Percentiles rank a stretch among this genome's conserved stretches.
Evolutionary conservation across 2,329 filamentous ascomycete species (phyloP).

Genomic region (Tolypocladium amazonense): DNA sequence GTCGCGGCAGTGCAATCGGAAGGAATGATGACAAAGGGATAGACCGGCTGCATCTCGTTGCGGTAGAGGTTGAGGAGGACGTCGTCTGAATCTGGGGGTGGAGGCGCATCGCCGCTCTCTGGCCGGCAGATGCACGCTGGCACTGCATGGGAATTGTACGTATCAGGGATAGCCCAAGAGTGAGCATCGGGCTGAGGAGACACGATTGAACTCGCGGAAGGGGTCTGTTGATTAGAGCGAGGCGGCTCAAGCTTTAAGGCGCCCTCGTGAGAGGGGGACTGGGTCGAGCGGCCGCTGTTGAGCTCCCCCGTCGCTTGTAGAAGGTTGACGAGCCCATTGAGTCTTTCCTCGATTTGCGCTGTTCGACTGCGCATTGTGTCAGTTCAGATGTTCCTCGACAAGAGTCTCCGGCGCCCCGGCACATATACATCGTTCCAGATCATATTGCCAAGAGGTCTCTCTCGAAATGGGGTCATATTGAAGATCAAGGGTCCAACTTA

Average conservation of each 20-base stretch:
- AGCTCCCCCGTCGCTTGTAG: slow-evolving; percentile 32
- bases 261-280: slow-evolving; percentile 15
- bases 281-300: slow-evolving; percentile 9
- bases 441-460: background rate
- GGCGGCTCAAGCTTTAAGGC: slow-evolving; percentile 14
- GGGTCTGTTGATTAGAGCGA: slow-evolving; percentile 12
- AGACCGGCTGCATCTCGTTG: slow-evolving; percentile 28
- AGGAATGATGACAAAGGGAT: slow-evolving; percentile 37
- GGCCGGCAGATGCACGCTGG: slow-evolving; percentile 36
- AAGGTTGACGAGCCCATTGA: slow-evolving; percentile 38
- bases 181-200: slow-evolving; percentile 6
- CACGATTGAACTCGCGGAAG: slow-evolving; percentile 8
- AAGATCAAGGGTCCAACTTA: slow-evolving; percentile 21
- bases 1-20: slow-evolving; percentile 21
- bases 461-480: background rate
- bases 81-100: slow-evolving; percentile 34
- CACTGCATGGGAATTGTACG: slow-evolving; percentile 35
- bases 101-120: slow-evolving; percentile 24
- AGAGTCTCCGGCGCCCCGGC: background rate
- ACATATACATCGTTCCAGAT: background rate
- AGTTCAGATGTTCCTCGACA: background rate
- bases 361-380: slow-evolving; percentile 25
- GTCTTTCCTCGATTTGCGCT: slow-evolving; percentile 36
- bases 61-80: slow-evolving; percentile 33
- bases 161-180: slow-evolving; percentile 23